Conservation (phyloP, 176 grass and related monocot genomes). For the Elaeis guineensis region DNA sequence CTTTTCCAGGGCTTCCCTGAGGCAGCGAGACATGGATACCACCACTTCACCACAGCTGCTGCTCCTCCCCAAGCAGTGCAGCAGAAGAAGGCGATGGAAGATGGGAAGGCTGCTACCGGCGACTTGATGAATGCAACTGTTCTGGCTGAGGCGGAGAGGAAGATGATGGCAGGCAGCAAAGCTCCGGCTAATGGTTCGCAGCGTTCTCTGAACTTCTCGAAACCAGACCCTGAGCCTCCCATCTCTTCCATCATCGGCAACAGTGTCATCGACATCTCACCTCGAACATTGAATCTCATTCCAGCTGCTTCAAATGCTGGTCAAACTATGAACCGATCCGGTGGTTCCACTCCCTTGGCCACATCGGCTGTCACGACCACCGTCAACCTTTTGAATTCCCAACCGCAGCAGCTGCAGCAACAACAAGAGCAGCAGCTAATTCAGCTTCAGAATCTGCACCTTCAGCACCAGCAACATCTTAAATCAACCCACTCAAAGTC, state of each 20-base stretch:
- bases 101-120: slow-evolving; percentile 44
- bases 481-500: slow-evolving; percentile 55
- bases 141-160: too few relatives aligned
- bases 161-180: slow-evolving; percentile 35
- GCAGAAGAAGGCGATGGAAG: slow-evolving; percentile 39
- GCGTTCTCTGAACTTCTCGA: slow-evolving; percentile 82
- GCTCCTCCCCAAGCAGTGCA: slow-evolving; percentile 40
- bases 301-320: slow-evolving; percentile 9
- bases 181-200: slow-evolving; percentile 32
- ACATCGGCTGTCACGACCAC: too few relatives aligned
- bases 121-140: slow-evolving; percentile 16
- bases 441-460: slow-evolving; percentile 23
- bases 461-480: slow-evolving; percentile 39
- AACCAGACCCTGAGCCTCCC: slow-evolving; percentile 46
- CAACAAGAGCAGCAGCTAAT: too few relatives aligned
- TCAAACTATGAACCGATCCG: slow-evolving; percentile 27
- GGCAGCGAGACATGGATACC: slow-evolving; percentile 57
- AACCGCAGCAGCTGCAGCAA: too few relatives aligned
- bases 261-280: slow-evolving; percentile 38
- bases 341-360: neutral
- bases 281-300: slow-evolving; percentile 65
- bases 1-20: slow-evolving; percentile 83
- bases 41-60: slow-evolving; percentile 43
- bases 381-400: too few relatives aligned
- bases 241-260: slow-evolving; percentile 39